Evolutionary conservation across 2,329 filamentous ascomycete genomes (phyloP), one percentile per base, ranked within the genome.

Genomic region (Ceratocystis variospora): DNA sequence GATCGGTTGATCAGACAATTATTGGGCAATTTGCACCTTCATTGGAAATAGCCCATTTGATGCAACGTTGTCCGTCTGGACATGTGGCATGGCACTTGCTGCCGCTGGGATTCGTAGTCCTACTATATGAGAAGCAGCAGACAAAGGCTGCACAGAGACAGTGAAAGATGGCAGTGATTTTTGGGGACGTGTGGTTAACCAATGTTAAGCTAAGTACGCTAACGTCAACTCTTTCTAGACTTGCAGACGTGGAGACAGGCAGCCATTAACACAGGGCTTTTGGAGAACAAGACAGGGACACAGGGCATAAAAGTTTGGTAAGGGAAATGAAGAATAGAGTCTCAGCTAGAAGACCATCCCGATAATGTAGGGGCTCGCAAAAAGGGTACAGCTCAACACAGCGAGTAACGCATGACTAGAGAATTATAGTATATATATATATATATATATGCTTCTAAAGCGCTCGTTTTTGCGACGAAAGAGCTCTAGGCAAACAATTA

Each of bases 31-130:
- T 33, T 33, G 53, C 15, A 37, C 33, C 53, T 31, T 33, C n/a
- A 33, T 25, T 31, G 8, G 7, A 17, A 59, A 37, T 59, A n/a
- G 6, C 28, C 55, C 55, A 59, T 15, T 41, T 37, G 7, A 59
- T 59, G 55, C 55, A 59, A 59, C 55, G 28, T n/a, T 59, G 55
- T 5, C 33, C 12, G 55, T 10, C 55, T 59, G 28, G 8, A 37
- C 2, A 28, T 37, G 55, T 59, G 55, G 55, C 33, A 59, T 59
- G 55, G 55, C 33, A 59, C 55, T 59, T 37, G 55, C 55, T 53
- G 10, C 22, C 48, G 48, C 48, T 53, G 48, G 28, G 55, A 59
- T 59, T 10, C 28, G 6, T 59, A 28, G 55, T 53, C 19, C 48
- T 53, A 53, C 48, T 53, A 17, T 10, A 53, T 12, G 10, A 53